Evolutionary conservation across 2,329 filamentous ascomycete genomes (phyloP).

Genomic region (Lasiodiplodia sp.): DNA sequence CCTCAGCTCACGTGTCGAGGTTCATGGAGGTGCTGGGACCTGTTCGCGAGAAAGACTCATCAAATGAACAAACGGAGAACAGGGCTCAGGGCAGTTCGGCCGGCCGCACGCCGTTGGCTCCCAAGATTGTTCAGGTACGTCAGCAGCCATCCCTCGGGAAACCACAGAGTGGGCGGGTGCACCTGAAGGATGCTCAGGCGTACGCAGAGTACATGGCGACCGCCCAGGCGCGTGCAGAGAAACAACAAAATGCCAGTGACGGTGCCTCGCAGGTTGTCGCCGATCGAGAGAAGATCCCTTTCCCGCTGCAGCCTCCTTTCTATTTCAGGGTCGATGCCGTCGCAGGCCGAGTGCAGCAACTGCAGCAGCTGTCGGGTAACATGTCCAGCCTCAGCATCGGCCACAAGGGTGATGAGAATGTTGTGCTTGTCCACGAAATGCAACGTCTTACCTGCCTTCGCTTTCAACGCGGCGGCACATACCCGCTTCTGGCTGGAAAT

Average conservation of each 20-base stretch:
- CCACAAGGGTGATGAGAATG: neutral
- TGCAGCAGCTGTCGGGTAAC: too few relatives aligned
- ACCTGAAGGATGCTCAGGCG: neutral
- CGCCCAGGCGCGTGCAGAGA: neutral
- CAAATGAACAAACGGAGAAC: neutral
- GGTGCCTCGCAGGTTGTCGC: neutral
- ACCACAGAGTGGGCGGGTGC: too few relatives aligned
- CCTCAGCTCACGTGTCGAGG: constrained; percentile 1
- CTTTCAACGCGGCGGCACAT: constrained; percentile 1
- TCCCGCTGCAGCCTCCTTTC: neutral
- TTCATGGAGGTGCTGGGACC: neutral
- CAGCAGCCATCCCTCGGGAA: neutral
- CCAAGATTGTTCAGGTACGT: constrained; percentile 5
- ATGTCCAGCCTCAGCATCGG: neutral
- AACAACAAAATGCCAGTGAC: neutral
- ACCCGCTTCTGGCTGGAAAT: neutral
- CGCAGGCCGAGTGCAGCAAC: neutral
- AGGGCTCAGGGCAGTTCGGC: neutral
- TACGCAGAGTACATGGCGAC: neutral
- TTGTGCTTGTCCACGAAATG: neutral
- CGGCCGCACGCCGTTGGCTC: constrained; percentile 3
- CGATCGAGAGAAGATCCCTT: neutral
- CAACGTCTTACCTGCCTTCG: constrained; percentile 3
- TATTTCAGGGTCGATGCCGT: neutral
- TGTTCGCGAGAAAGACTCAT: neutral